Base-by-base conservation (phyloP, 2,329 filamentous ascomycete genomes). In the Penicillium sp. region DNA sequence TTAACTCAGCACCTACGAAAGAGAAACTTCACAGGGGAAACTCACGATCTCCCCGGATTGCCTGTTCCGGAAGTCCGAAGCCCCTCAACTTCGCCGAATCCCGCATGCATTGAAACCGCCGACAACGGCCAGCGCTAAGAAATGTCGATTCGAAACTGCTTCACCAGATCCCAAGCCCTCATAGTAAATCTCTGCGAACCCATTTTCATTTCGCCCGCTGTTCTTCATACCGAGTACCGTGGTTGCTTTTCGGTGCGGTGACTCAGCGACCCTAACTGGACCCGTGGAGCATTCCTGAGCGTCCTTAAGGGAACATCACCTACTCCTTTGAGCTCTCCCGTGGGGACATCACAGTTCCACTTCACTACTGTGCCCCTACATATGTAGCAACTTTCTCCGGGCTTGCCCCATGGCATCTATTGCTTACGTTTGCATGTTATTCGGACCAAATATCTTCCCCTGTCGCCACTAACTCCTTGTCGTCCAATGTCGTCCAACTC, bases 21-120 rank as follows among this genome's bases (percentile, higher is more conserved):
- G 15, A 29, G 20, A 46, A 48, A 47, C 51, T 48, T 56, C 46
- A 47, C 50, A 23, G 44, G 49, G 50, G 40, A 46, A 54, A 52
- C 57, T 60, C 54, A 60, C 56, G 59, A 61, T 61, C 59, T 45
- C 54, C 54, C 51, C 59, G 59, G 59, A 53, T 60, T 61, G 54
- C 59, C 50, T 41, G 27, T 45, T 53, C 41, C 24, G 59, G 59
- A 60, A 60, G 50, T 57, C 57, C 56, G 59, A 57, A 54, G 43
- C 44, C 44, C 59, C 48, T 61, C 58, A 60, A 40, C 28, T 45
- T 44, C 28, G 31, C n/a, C 50, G 35, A 32, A 24, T 24, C 24
- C 10, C 32, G 46, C 33, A 23, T 37, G 33, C 33, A 27, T 31
- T 33, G 40, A 32, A 39, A 32, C 31, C 40, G 20, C 40, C 27